Base-by-base conservation (phyloP, 352 stramenopile species). In the Phytophthora pinifolia region DNA sequence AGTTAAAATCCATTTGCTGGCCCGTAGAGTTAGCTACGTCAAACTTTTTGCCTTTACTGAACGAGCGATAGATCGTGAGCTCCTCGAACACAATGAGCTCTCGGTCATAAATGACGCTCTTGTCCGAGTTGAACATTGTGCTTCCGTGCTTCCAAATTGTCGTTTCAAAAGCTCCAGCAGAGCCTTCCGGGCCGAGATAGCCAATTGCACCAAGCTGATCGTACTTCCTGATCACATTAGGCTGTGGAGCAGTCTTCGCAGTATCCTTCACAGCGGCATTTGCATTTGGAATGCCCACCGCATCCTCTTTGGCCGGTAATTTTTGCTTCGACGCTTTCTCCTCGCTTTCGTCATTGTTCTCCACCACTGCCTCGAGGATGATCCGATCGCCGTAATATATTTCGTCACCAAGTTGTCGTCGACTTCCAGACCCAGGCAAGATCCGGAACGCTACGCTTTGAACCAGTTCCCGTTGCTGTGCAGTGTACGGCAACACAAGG, bases 121-220 rank as follows among this genome's bases (percentile, higher is more conserved):
- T 79, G 31, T 92, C 82, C 6, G 80, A 89, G 42, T 94, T 94
- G 50, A 94, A 91, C 54, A 89, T 85, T 7, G 73, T 86, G 22
- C 72, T 90, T 17, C 82, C 82, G 38, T 91, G 74, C 36, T 90
- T 89, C 82, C 82, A 94, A 31, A 94, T 88, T 5, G 79, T 84
- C n/a, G 82, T 92, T 50, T 92, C 75, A 47, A 92, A 92, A 1
- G 67, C 47, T 3, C 84, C 84, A 20, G 81, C 84, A 32, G 65
- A 75, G 2, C 84, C 84, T 58, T 94, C 84, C 0, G 79, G 80
- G n/a, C 84, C 84, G 13, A 94, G 56, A 54, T 94, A 94, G 2
- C 84, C 84, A 42, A 68, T 86, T 5, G 82, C 82, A 9, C 82
- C 82, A 29, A 94, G 66, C 44, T 89, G 81, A 32, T 92, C 84